Conservation (phyloP, 148 eudicot genomes). For the Talinum fruticosum region DNA sequence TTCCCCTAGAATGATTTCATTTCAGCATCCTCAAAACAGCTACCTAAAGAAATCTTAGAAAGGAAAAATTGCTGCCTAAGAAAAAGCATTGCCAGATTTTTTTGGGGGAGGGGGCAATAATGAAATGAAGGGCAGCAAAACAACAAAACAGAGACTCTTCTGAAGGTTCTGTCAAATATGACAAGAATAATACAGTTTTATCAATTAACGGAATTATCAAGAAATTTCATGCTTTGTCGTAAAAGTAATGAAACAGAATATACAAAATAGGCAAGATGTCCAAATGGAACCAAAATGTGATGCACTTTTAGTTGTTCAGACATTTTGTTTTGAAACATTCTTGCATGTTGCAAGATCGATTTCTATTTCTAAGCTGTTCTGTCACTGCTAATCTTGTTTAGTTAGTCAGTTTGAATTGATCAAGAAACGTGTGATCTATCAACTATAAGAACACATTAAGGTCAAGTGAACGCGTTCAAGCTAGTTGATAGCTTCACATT, state of each 20-base stretch:
- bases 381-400: no score
- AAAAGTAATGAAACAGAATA: neutral
- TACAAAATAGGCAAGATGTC: neutral
- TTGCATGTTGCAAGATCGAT: no score
- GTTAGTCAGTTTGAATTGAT: no score
- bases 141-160: neutral
- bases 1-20: neutral
- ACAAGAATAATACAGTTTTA: neutral
- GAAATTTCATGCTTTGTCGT: neutral
- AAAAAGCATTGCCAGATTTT: neutral
- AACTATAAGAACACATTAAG: no score
- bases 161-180: neutral
- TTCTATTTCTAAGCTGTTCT: no score
- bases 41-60: constrained; percentile 6
- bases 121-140: neutral
- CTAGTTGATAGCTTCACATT: no score
- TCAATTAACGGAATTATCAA: no score
- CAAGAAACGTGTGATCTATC: no score
- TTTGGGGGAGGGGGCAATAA: no score
- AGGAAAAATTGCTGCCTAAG: constrained; percentile 11
- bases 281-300: neutral
- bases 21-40: constrained; percentile 17
- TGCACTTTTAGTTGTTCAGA: no score
- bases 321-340: no score
- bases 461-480: no score